Conservation (phyloP, 2,329 filamentous ascomycete species). For the Cercospora zeina region DNA sequence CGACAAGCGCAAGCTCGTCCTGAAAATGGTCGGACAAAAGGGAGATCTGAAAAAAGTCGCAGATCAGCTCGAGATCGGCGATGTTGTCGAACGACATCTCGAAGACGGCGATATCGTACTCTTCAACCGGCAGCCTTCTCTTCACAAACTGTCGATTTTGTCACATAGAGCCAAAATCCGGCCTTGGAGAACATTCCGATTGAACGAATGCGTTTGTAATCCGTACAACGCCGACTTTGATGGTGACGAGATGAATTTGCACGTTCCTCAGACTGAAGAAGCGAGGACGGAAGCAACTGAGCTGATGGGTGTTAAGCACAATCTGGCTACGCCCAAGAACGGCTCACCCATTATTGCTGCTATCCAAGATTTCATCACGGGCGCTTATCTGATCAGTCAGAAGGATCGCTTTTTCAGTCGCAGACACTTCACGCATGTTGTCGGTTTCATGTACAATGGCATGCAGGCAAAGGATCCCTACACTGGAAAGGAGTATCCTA, state of each 20-base stretch:
- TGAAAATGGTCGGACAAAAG: conserved; percentile 55
- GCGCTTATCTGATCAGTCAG: conserved; percentile 83
- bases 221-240: conserved; percentile 99
- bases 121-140: conserved; percentile 95
- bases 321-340: conserved; percentile 92
- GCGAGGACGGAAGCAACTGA: conserved; percentile 92
- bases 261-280: conserved; percentile 97
- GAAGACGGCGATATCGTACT: conserved; percentile 94
- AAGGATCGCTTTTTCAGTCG: conserved; percentile 94
- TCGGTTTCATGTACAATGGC: conserved; percentile 88
- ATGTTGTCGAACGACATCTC: conserved; percentile 89
- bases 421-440: conserved; percentile 83
- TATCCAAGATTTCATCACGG: conserved; percentile 99
- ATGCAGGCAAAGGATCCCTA: conserved; percentile 53
- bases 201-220: conserved; percentile 97
- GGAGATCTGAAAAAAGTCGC: conserved; percentile 68
- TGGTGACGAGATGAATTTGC: conserved; percentile 98
- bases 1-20: conserved; percentile 67
- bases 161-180: conserved; percentile 91
- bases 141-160: conserved; percentile 98
- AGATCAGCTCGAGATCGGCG: conserved; percentile 73
- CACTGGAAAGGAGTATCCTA: conserved; percentile 55
- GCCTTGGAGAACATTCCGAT: conserved; percentile 90
- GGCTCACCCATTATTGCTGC: conserved; percentile 97
- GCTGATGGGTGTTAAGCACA: conserved; percentile 97